These are phyloP conservation scores for Dillenia suffruticosa DNA, from an alignment of 164 flowering plant genomes.

Conservation along the genomic window DNA sequence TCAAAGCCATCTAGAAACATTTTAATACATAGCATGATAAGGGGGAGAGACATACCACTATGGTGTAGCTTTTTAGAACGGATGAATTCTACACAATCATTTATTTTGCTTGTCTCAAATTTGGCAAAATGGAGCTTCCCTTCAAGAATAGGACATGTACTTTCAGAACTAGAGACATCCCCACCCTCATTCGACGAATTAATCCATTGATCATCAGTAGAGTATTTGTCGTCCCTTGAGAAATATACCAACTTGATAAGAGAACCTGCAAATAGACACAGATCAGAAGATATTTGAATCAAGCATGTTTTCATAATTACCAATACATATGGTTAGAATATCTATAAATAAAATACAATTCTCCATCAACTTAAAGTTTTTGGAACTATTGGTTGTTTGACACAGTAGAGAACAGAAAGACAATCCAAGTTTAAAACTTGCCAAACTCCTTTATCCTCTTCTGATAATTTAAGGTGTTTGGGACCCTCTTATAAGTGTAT, in stretches of 20 bases:
- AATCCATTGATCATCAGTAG: slow-evolving; percentile 7
- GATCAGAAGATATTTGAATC: not conserved
- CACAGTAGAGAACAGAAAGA: too few species aligned
- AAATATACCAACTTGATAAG: slow-evolving; percentile 58
- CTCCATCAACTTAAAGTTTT: too few species aligned
- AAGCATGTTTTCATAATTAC: too few species aligned
- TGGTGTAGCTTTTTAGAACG: slow-evolving; percentile 28
- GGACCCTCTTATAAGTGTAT: too few species aligned
- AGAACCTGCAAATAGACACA: slow-evolving; percentile 34
- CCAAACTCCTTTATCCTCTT: too few species aligned
- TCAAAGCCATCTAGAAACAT: not conserved
- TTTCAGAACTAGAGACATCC: slow-evolving; percentile 12
- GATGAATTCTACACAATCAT: slow-evolving; percentile 57
- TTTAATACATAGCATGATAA: too few species aligned
- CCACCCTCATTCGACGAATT: slow-evolving; percentile 9
- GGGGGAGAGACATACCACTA: slow-evolving; percentile 25
- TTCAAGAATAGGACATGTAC: slow-evolving; percentile 12
- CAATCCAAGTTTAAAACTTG: too few species aligned
- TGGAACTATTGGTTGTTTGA: too few species aligned
- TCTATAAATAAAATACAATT: too few species aligned
- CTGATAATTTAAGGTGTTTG: too few species aligned
- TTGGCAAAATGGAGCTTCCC: slow-evolving; percentile 59
- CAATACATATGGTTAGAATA: too few species aligned
- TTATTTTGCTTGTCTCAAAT: slow-evolving; percentile 62
- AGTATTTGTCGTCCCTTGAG: slow-evolving; percentile 19